Conservation (phyloP, 208 protist genomes). For the Crithidia thermophila region DNA sequence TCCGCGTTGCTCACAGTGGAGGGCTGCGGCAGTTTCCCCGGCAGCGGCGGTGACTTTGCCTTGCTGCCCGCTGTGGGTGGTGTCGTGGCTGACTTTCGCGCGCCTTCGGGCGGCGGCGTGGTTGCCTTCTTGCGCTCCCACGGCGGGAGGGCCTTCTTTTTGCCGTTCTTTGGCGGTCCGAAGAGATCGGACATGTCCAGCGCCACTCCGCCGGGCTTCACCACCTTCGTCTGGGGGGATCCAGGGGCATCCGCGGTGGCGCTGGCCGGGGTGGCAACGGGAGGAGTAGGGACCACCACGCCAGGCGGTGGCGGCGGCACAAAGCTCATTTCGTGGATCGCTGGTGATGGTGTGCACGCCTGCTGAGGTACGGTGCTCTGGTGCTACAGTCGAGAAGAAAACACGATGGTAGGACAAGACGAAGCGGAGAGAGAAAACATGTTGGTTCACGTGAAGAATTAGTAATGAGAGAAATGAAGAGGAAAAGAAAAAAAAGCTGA, state of each 20-base stretch:
- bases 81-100: slow-evolving; percentile 6
- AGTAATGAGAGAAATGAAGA: not conserved
- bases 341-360: no score
- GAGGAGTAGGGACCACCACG: slow-evolving; percentile 27
- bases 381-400: no score
- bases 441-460: not conserved
- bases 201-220: slow-evolving; percentile 39
- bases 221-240: slow-evolving; percentile 5
- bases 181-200: slow-evolving; percentile 56
- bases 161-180: slow-evolving; percentile 19
- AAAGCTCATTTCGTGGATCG: no score
- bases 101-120: slow-evolving; percentile 3
- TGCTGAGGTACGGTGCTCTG: no score
- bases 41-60: slow-evolving; percentile 6
- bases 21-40: slow-evolving; percentile 7
- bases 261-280: slow-evolving; percentile 3
- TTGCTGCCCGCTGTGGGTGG: not conserved
- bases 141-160: slow-evolving; percentile 45
- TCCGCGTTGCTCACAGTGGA: not conserved
- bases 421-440: no score
- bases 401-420: no score
- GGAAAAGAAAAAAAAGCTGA: not conserved
- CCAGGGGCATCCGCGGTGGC: not conserved
- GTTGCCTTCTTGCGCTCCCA: slow-evolving; percentile 39
- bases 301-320: slow-evolving; percentile 34